Conservation (phyloP, 805 yeast species). For the Kregervanrija fluxuum region DNA sequence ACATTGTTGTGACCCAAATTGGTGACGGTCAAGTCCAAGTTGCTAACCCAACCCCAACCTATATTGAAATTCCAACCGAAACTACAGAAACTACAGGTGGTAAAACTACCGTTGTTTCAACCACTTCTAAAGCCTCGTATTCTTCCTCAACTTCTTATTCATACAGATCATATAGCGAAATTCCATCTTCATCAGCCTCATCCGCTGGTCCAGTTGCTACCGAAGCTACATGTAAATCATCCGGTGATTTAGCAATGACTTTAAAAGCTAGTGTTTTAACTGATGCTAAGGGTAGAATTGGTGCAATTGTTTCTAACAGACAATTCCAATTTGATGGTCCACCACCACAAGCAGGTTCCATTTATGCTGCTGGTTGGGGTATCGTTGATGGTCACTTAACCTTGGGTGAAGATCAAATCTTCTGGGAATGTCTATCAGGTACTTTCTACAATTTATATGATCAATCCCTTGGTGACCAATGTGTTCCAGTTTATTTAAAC, state of each 20-base stretch:
- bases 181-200: slow-evolving; percentile 14
- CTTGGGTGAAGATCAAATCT: slow-evolving; percentile 38
- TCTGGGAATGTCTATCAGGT: slow-evolving; percentile 51
- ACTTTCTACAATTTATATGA: slow-evolving; percentile 54
- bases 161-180: slow-evolving; percentile 11
- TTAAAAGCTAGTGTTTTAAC: slow-evolving; percentile 35
- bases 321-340: slow-evolving; percentile 65
- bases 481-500: slow-evolving; percentile 37
- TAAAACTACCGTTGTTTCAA: slow-evolving; percentile 19
- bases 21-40: slow-evolving; percentile 43
- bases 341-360: slow-evolving; percentile 55
- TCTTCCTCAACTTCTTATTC: slow-evolving; percentile 30
- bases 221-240: slow-evolving; percentile 28
- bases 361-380: slow-evolving; percentile 47
- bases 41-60: slow-evolving; percentile 24
- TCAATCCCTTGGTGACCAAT: slow-evolving; percentile 39
- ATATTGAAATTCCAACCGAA: slow-evolving; percentile 20
- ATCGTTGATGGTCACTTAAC: slow-evolving; percentile 42
- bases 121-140: slow-evolving; percentile 33
- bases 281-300: slow-evolving; percentile 44
- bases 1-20: slow-evolving; percentile 14
- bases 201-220: slow-evolving; percentile 20
- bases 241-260: slow-evolving; percentile 36
- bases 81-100: slow-evolving; percentile 12
- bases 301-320: slow-evolving; percentile 54